phyloP scores from a whole-genome alignment of 225 moss, liverwort and hornwort genomes.

The Pseudoscleropodium purum region DNA sequence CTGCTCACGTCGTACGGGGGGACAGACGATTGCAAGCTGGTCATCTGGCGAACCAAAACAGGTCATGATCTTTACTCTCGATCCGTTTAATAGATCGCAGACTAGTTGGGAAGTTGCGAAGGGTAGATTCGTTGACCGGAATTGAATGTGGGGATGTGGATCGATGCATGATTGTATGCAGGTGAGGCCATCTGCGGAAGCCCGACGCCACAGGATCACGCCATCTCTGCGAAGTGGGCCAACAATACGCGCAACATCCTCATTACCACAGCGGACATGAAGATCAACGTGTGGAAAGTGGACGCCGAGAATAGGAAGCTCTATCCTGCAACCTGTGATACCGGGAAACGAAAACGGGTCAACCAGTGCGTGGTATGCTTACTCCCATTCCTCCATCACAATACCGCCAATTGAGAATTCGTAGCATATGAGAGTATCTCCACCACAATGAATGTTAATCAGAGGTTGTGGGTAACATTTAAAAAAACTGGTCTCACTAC shows the following conservation, averaged over 20 bases:
- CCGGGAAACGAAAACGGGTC: constrained; percentile 61
- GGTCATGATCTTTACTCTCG: constrained; percentile 2
- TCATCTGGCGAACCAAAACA: constrained; percentile 83
- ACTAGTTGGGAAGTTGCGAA: background rate
- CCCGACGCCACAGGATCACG: constrained; percentile 70
- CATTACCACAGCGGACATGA: constrained; percentile 67
- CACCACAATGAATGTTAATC: background rate
- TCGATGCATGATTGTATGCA: background rate
- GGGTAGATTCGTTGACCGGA: background rate
- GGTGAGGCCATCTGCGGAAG: constrained; percentile 92
- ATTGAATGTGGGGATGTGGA: background rate
- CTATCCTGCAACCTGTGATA: constrained; percentile 58
- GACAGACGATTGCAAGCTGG: constrained; percentile 89
- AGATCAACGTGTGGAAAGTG: constrained; percentile 72
- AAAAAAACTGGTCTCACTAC: background rate
- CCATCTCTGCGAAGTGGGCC: constrained; percentile 53
- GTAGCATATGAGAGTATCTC: background rate
- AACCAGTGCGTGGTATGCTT: constrained; percentile 59
- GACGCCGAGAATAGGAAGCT: constrained; percentile 72
- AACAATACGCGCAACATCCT: constrained; percentile 52
- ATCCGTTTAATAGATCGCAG: background rate
- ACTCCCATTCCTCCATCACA: background rate
- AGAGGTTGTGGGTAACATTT: background rate
- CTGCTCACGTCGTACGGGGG: constrained; percentile 75
- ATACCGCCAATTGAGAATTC: background rate